Evolutionary conservation across 208 protist species (phyloP).

Genomic region (Wallacemonas sp.): DNA sequence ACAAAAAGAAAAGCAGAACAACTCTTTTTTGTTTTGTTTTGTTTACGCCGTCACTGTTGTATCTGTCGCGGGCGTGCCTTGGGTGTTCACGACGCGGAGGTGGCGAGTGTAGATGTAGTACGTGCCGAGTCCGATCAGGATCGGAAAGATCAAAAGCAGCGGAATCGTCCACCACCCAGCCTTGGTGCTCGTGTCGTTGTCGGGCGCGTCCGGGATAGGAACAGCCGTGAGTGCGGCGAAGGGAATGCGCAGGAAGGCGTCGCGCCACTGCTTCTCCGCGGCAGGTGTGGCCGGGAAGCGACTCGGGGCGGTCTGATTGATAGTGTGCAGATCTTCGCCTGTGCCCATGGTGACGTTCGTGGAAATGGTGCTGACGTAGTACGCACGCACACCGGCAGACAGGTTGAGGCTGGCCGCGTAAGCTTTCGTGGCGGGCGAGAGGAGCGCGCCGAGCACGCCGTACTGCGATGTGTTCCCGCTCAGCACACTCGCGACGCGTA

Average conservation of each 20-base stretch:
- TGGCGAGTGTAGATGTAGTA: conserved; percentile 59
- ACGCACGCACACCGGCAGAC: neutral
- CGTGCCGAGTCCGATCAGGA: conserved; percentile 27
- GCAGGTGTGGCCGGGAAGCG: conserved; percentile 18
- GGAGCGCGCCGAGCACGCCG: conserved; percentile 29
- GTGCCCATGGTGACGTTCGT: conserved; percentile 65
- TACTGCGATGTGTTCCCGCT: conserved; percentile 27
- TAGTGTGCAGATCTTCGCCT: conserved; percentile 42
- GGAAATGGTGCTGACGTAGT: conserved; percentile 28
- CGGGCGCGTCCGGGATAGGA: conserved; percentile 28
- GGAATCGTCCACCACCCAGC: conserved; percentile 48
- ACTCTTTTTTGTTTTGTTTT: too few species aligned
- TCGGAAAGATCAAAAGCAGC: conserved; percentile 46
- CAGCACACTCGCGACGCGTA: conserved; percentile 36
- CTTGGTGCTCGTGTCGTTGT: conserved; percentile 42
- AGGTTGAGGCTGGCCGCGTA: conserved; percentile 14
- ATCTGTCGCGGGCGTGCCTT: neutral
- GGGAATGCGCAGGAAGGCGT: conserved; percentile 43
- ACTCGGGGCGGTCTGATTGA: conserved; percentile 7
- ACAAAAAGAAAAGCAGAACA: neutral
- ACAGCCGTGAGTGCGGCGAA: conserved; percentile 29
- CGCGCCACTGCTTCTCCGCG: conserved; percentile 42
- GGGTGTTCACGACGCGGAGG: conserved; percentile 16
- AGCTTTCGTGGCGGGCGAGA: conserved; percentile 6
- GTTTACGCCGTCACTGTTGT: conserved; percentile 5